phyloP scores from a whole-genome alignment of 1,139 yeast genomes.

The Saccharomyces hybrid region DNA sequence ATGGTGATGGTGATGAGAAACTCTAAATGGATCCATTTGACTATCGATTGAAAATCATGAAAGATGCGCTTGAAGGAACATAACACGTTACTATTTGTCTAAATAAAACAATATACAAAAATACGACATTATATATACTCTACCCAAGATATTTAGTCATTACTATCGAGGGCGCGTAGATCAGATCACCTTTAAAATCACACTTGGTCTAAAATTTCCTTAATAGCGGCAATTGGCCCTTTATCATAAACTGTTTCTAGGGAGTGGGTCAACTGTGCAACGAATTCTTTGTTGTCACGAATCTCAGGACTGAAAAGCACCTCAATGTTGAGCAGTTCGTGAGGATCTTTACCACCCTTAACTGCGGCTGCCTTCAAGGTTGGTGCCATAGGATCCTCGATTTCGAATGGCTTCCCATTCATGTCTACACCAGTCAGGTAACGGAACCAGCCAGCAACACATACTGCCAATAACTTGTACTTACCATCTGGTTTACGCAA shows the following conservation, averaged over 20 bases:
- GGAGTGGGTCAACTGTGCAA: constrained; percentile 10
- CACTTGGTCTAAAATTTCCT: constrained; percentile 19
- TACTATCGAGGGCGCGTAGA: too few species aligned
- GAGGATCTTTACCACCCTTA: constrained; percentile 12
- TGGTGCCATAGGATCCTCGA: constrained; percentile 19
- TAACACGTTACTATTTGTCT: neutral
- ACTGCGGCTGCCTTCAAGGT: constrained; percentile 6
- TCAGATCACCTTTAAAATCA: neutral
- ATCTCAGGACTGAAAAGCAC: constrained; percentile 16
- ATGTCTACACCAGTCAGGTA: constrained; percentile 9
- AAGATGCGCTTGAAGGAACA: neutral
- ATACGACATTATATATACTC: neutral
- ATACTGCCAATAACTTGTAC: neutral
- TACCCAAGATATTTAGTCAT: neutral
- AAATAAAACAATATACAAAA: neutral
- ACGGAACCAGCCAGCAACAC: constrained; percentile 10
- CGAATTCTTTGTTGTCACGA: constrained; percentile 29
- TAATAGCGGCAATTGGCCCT: constrained; percentile 9
- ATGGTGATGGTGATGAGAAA: neutral
- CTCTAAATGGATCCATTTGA: too few species aligned
- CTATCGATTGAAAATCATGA: neutral
- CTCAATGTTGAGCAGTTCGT: constrained; percentile 5
- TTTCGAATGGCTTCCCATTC: constrained; percentile 24
- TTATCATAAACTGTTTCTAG: constrained; percentile 19
- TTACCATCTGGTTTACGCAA: neutral